These are phyloP conservation scores for Suhomyces bokatorum DNA, from an alignment of 1,139 yeast genomes.

Conservation along the genomic window DNA sequence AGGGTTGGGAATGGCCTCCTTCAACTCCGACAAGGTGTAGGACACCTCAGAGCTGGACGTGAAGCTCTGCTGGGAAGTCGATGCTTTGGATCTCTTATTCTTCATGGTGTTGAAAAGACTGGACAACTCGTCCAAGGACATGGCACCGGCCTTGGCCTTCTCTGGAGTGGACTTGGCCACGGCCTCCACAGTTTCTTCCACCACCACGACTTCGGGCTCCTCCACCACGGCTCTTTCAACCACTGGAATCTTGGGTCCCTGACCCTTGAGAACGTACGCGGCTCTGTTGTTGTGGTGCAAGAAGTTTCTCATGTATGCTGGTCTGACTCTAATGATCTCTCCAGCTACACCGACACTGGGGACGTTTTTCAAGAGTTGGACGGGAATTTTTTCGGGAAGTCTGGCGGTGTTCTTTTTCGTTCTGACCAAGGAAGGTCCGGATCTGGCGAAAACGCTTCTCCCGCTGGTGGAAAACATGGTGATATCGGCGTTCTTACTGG, in stretches of 20 bases:
- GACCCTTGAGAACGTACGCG: slow-evolving; percentile 55
- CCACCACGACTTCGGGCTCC: slow-evolving; percentile 6
- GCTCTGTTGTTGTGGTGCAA: slow-evolving; percentile 75
- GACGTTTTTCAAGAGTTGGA: slow-evolving; percentile 71
- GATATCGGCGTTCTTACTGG: neutral
- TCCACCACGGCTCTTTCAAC: slow-evolving; percentile 34
- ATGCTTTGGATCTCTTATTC: slow-evolving; percentile 12
- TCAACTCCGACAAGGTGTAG: slow-evolving; percentile 34
- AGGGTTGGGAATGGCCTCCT: slow-evolving; percentile 32
- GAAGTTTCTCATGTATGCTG: slow-evolving; percentile 80
- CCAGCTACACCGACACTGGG: slow-evolving; percentile 65
- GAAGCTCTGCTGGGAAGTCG: slow-evolving; percentile 10
- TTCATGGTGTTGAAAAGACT: slow-evolving; percentile 34
- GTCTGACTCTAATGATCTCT: slow-evolving; percentile 72
- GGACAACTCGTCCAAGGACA: slow-evolving; percentile 44
- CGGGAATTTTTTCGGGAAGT: slow-evolving; percentile 48
- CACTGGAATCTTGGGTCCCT: slow-evolving; percentile 62
- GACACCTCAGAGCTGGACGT: slow-evolving; percentile 18
- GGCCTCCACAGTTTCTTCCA: slow-evolving; percentile 6
- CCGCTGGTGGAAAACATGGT: slow-evolving; percentile 7
- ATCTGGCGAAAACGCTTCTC: slow-evolving; percentile 10
- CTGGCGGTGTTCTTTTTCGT: slow-evolving; percentile 15
- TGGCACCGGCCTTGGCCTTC: slow-evolving; percentile 22
- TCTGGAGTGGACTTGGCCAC: slow-evolving; percentile 3
- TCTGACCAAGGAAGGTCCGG: slow-evolving; percentile 15